Conservation (phyloP, 192 early-diverging fungal species). For the Coemansia javaensis region DNA sequence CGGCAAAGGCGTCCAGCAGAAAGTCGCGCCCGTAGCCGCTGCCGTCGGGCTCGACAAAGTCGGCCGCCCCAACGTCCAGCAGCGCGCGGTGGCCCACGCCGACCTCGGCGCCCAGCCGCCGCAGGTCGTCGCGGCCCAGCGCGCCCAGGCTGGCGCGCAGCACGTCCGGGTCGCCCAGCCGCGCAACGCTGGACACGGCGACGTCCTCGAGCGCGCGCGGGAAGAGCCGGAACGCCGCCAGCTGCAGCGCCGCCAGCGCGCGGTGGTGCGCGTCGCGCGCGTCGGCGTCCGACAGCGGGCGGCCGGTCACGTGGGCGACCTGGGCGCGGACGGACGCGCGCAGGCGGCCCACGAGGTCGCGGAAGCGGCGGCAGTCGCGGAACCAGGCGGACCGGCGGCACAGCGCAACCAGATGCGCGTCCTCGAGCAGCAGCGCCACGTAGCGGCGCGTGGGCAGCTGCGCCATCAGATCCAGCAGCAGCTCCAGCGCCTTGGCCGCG, state of each 20-base stretch:
- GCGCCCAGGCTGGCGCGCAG: conserved; percentile 55
- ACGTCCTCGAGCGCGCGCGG: conserved; percentile 65
- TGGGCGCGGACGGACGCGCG: conserved; percentile 57
- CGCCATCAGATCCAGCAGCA: conserved; percentile 80
- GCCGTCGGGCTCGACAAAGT: neutral
- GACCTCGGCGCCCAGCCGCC: conserved; percentile 55
- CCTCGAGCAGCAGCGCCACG: conserved; percentile 72
- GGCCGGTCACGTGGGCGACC: conserved; percentile 77
- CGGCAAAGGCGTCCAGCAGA: conserved; percentile 48
- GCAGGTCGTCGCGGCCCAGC: conserved; percentile 47
- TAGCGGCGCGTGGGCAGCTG: conserved; percentile 92
- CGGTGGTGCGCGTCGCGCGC: conserved; percentile 60
- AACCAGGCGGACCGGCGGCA: conserved; percentile 8
- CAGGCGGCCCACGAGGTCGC: conserved; percentile 68
- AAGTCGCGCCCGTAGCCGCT: conserved; percentile 43
- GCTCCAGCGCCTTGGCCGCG: conserved; percentile 70
- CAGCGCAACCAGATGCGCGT: conserved; percentile 65
- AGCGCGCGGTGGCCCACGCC: conserved; percentile 58
- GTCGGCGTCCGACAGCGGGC: conserved; percentile 61
- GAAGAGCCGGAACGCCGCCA: conserved; percentile 66
- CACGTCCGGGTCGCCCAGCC: conserved; percentile 54
- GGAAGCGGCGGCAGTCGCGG: conserved; percentile 40
- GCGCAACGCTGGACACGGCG: conserved; percentile 64
- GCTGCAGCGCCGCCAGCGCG: conserved; percentile 64
- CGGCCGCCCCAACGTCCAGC: conserved; percentile 5